A percentile compares a stretch with the other conserved stretches of the same genome.
Conservation (phyloP, 176 grass and related monocot genomes). For the Hordeum marinum region DNA sequence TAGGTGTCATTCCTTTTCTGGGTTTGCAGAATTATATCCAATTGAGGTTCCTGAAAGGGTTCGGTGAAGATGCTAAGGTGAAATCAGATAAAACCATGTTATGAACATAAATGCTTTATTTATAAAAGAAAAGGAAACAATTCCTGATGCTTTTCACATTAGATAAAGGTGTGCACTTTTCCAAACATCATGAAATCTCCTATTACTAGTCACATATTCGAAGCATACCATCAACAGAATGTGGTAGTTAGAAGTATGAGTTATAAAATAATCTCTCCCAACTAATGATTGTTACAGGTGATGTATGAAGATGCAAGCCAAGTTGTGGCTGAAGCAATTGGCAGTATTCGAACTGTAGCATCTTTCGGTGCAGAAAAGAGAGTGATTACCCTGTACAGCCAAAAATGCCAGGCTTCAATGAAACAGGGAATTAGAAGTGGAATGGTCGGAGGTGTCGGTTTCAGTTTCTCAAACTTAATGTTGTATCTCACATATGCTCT, state of each 20-base stretch:
- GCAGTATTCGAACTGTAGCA: conserved; percentile 45
- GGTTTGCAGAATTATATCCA: conserved; percentile 61
- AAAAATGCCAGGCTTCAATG: conserved; percentile 49
- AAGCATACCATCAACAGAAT: background rate
- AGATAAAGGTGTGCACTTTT: background rate
- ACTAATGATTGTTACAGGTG: conserved; percentile 23
- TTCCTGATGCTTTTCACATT: background rate
- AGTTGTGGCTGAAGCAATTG: conserved; percentile 47
- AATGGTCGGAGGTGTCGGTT: conserved; percentile 43
- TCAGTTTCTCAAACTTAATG: conserved; percentile 36
- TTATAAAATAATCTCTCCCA: background rate
- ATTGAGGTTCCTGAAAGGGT: conserved; percentile 67
- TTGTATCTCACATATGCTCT: conserved; percentile 52
- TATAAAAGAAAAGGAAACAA: background rate
- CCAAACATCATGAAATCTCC: background rate
- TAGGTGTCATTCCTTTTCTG: conserved; percentile 54
- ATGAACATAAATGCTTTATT: background rate
- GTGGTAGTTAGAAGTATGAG: background rate
- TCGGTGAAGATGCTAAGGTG: conserved; percentile 72
- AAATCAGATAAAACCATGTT: background rate
- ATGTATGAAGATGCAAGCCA: conserved; percentile 62
- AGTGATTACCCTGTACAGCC: conserved; percentile 30
- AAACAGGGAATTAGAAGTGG: conserved; percentile 47
- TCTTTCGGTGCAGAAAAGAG: conserved; percentile 57
- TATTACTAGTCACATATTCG: background rate